Conservation (phyloP, 176 grass and related monocot species). For the Areca catechu region DNA sequence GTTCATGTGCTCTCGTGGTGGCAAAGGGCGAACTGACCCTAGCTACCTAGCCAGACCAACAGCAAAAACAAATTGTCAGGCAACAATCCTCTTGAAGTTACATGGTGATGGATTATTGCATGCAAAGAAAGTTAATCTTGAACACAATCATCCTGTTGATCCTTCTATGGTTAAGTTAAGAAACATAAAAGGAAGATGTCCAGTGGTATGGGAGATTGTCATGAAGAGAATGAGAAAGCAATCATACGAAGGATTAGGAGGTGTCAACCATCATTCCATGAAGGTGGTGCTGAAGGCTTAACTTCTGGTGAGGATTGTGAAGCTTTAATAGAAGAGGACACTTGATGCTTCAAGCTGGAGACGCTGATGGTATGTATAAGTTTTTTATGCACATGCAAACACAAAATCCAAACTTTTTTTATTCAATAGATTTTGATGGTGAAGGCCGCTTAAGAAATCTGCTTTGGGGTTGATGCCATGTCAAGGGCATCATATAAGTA, state of each 20-base stretch:
- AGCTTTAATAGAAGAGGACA: neutral
- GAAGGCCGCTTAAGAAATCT: slow-evolving; percentile 19
- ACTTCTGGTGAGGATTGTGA: neutral
- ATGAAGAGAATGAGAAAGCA: too few species aligned
- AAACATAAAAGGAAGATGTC: too few species aligned
- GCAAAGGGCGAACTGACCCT: slow-evolving; percentile 9
- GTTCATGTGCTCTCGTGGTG: slow-evolving; percentile 4
- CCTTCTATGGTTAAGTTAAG: neutral
- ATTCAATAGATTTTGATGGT: slow-evolving; percentile 21
- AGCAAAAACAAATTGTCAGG: slow-evolving; percentile 18
- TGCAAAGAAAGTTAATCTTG: slow-evolving; percentile 7
- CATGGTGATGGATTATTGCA: slow-evolving; percentile 2
- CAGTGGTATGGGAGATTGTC: neutral
- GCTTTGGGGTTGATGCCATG: slow-evolving; percentile 26
- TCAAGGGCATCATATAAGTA: slow-evolving; percentile 22
- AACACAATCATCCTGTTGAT: slow-evolving; percentile 14
- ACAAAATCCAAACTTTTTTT: slow-evolving; percentile 31
- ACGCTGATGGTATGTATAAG: slow-evolving; percentile 19
- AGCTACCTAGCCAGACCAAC: slow-evolving; percentile 12
- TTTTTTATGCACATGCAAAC: slow-evolving; percentile 23
- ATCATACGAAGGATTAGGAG: too few species aligned
- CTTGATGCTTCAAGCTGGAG: slow-evolving; percentile 12
- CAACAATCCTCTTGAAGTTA: slow-evolving; percentile 1
- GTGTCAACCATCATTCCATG: too few species aligned
- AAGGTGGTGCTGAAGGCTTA: too few species aligned